Evolutionary conservation across 805 yeast genomes (phyloP).

Genomic region (Ogataea populi-albae): DNA sequence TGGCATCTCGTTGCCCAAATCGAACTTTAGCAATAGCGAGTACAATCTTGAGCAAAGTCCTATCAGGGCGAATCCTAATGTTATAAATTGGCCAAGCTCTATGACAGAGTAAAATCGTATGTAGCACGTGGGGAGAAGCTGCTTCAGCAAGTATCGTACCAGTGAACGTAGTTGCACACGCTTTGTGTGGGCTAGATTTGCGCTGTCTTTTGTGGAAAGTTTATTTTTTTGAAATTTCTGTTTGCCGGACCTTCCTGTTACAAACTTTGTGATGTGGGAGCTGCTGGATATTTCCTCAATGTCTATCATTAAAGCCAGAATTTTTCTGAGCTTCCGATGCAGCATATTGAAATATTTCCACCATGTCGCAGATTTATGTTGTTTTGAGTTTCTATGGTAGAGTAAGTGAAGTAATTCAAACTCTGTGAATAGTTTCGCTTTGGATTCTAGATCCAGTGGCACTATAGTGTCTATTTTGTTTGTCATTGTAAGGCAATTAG

Average conservation of each 20-base stretch:
- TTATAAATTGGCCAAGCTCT: slow-evolving; percentile 72
- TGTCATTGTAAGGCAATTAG: too few relatives aligned
- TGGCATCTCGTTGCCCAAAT: slow-evolving; percentile 3
- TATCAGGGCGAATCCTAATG: slow-evolving; percentile 66
- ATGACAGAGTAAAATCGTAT: slow-evolving; percentile 64
- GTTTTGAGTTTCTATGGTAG: slow-evolving; percentile 72
- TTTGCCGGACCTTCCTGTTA: slow-evolving; percentile 9
- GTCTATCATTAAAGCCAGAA: slow-evolving; percentile 33
- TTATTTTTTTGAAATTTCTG: slow-evolving; percentile 12
- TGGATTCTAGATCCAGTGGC: not conserved
- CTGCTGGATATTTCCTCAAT: slow-evolving; percentile 18
- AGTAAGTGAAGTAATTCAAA: slow-evolving; percentile 56
- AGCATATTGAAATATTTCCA: slow-evolving; percentile 67
- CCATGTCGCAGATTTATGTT: slow-evolving; percentile 72
- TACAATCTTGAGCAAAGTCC: slow-evolving; percentile 52
- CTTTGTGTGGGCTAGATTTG: slow-evolving; percentile 7
- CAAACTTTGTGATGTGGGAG: slow-evolving; percentile 9
- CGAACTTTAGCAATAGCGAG: slow-evolving; percentile 20
- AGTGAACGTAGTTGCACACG: slow-evolving; percentile 9
- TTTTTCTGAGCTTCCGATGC: slow-evolving; percentile 50
- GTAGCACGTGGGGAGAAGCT: slow-evolving; percentile 47
- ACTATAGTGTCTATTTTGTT: too few relatives aligned
- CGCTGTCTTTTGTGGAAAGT: slow-evolving; percentile 3
- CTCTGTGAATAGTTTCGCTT: slow-evolving; percentile 40
- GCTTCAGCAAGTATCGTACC: slow-evolving; percentile 30